Base-by-base conservation (phyloP, 78 protist genomes). In the Dictyostelium firmibasis region DNA sequence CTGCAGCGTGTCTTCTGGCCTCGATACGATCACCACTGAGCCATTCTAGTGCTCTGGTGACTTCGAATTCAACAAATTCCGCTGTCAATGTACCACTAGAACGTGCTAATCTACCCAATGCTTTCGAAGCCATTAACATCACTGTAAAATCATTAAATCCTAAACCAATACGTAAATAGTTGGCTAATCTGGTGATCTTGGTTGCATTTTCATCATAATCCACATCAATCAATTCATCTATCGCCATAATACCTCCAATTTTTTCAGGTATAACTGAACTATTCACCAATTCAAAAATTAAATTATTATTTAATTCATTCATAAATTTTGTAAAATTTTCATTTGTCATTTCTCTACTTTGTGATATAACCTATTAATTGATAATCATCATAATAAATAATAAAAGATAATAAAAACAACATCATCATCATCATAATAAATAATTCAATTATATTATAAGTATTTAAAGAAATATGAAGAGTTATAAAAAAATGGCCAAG, bases 241-340 rank as follows among this genome's bases (percentile, higher is more conserved):
- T 86, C 35, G 96, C 86, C 91, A 92, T 81, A 72, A 92, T 85
- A 84, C 92, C 96, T 36, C 96, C 96, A 72, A 92, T 86, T 79
- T 86, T 78, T 27, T 92, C 96, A 10, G 85, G 36, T 64, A 88
- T 78, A 38, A 81, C 93, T 27, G 27, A 77, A 20, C 81, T 62
- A 88, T 88, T 88, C 41, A 88, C 78, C 36, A 88, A 64, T 79
- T 88, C 93, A 79, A 78, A 76, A 41, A 88, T 79, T 33, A 88
- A 57, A 35, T 27, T 70, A 35, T 35, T 25, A 78, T 78, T 78
- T 44, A 88, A 67, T 64, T 88, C 81, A 25, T 77, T 31, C 86
- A 88, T 88, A 64, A 88, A 88, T 36, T 88, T 88, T 13, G 81
- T 43, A 64, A 88, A 88, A 75, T 44, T 88, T 79, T 88, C 93